Base-by-base conservation (phyloP, 2,329 filamentous ascomycete genomes). In the Aplosporella prunicola region DNA sequence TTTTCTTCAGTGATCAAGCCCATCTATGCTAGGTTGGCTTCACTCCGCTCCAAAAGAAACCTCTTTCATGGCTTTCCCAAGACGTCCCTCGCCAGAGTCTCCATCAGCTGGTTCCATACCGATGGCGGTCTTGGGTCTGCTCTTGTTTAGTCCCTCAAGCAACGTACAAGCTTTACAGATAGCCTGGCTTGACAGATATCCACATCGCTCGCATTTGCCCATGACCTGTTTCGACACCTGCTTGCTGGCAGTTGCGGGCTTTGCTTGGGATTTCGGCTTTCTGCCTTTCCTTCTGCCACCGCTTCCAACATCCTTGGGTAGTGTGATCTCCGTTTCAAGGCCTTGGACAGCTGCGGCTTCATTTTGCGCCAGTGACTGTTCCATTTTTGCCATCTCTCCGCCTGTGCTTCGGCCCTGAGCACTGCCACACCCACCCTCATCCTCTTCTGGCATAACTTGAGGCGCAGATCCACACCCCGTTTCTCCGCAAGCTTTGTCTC, bases 151-250 rank as follows among this genome's bases (percentile, higher is more conserved):
- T 0, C 82, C 85, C 50, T 96, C 88, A 3, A 98, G 72, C 29
- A 98, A 66, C 44, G 79, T 81, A 57, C 91, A 98, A 1, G 91
- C 91, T 61, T 98, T 93, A 62, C 91, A 98, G 25, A 95, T 76
- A 20, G 76, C 74, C 60, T 98, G 91, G 50, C 88, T 95, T 2
- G 91, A 94, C 60, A 98, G 82, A 57, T 96, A 98, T 10, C 91
- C 91, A 50, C 91, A 98, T 35, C 76, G 80, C 52, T 80, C 76
- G 54, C 91, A 98, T 45, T 78, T 80, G 2, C 89, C 85, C 48
- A 95, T 72, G 10, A 79, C 78, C 58, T 89, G 84, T 51, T 76
- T 72, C 6, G 39, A 17, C 5, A 9, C 10, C 16, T 20, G 16
- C 33, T 51, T 57, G 7, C 48, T 51, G 7, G 35, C 4, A 35